Base-by-base conservation (phyloP, 2,329 filamentous ascomycete species). In the Lithohypha guttulata region DNA sequence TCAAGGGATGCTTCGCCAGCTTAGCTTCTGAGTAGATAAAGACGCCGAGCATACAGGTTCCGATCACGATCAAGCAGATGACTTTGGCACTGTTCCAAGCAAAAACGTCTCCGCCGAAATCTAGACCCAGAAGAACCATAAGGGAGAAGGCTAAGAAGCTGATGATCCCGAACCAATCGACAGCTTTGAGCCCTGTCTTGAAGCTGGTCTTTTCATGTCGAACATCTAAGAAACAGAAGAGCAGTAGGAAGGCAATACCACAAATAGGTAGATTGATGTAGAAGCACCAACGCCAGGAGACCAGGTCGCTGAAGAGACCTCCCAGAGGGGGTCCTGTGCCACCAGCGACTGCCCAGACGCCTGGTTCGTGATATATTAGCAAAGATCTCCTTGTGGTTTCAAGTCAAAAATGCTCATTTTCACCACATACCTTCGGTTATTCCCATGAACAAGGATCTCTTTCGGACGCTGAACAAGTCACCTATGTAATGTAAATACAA, bases 71-170 rank as follows among this genome's bases (percentile, higher is more conserved):
- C 4, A 76, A 53, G 27, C 67, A 70, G 29, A 75, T 70, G 8
- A 75, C 68, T 38, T 69, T 72, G 0, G 68, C 57, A 1, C 67
- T 71, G 42, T 58, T 58, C 72, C 71, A 76, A 1, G 71, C 62
- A 36, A 70, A 71, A 0, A 64, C 58, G 2, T 60, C 62, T 13
- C 70, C 71, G 4, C 71, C 71, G 41, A 74, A 84, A 54, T 93
- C 80, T 8, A 94, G 73, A 0, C 84, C 86, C 28, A 94, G 76
- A 4, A 93, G 73, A 48, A 93, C 69, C 82, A 93, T 89, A 13
- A 93, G 66, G 0, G 83, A 86, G 17, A 79, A 84, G 26, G 80
- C 81, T 14, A 87, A 71, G 55, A 91, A 74, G 21, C 69, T 61
- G 17, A 77, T 48, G 0, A 67, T 69, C 10, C 75, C 75, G 2